Base-by-base conservation (phyloP, 768 basidiomycete genomes). In the Trametes elegans region DNA sequence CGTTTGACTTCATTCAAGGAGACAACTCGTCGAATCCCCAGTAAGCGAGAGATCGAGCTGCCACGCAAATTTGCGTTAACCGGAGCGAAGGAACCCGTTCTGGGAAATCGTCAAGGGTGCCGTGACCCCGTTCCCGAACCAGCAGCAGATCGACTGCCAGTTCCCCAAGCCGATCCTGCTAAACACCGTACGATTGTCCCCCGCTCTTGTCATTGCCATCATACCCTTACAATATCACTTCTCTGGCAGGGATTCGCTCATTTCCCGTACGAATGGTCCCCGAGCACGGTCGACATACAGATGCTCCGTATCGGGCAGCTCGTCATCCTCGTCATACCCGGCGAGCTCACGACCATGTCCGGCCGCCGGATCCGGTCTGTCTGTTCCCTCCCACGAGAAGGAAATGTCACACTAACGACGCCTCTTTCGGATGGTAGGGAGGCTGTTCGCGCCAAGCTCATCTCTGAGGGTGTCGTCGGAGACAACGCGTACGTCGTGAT, bases 301-400 rank as follows among this genome's bases (percentile, higher is more conserved):
- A 84, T 90, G 75, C 72, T 90, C 51, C 87, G 88, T 34, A 76
- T 85, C 29, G 90, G 90, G 35, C 84, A 88, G 55, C 77, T 90
- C 57, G 85, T 90, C 49, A 83, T 90, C 68, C 74, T 89, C 54
- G 77, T 89, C 60, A 80, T 90, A 63, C 87, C 88, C 16, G 87
- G 87, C 27, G 90, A 92, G 68, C 68, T 89, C 53, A 91, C 89
- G 5, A 92, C 90, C 3, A 91, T 91, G 90, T 77, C 87, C 34
- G 89, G 89, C 13, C 73, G 90, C 56, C 79, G 90, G 35, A 75
- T 91, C 52, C 79, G 88, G 85, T 87, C 53, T 21, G 61, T 56
- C 6, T 19, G 2, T 46, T 43, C 9, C 19, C 8, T 5, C 26
- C 3, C 16, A 26, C 29, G 11, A 19, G 26, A 34, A 46, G 4